Base-by-base conservation (phyloP, 306 rosid genomes). In the Rubus idaeus region DNA sequence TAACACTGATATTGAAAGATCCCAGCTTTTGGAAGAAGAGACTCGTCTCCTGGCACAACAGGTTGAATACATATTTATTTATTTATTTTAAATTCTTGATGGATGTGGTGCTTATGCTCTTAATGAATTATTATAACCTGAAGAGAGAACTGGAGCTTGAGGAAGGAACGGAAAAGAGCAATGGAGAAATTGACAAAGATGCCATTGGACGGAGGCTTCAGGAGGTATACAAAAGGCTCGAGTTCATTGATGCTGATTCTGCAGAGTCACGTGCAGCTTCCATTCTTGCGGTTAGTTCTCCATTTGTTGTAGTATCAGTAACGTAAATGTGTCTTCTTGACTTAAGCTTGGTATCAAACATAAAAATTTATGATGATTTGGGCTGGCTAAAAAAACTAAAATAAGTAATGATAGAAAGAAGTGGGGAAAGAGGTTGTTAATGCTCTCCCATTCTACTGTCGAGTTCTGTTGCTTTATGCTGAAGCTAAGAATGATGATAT, bases 231-330 rank as follows among this genome's bases (percentile, higher is more conserved):
- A 92, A 95, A 90, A 87, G 99, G 82, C 97, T 95, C 71, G 96
- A 92, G 81, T 83, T 81, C 51, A 90, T 92, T 79, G 99, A 92
- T 84, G 97, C 99, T 83, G 71, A 95, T 86, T 82, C 99, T 78
- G 97, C 98, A 7, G 99, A 90, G 85, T 75, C 97, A 76, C 97
- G 98, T 21, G 99, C 99, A 49, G 99, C 98, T 71, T 83, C 99
- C 23, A 95, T 95, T 81, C 96, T 95, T 81, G 99, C 99, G 3
- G 99, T 95, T 81, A 88, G 98, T 86, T 78, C 53, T 68, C 77
- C 70, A 50, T 81, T 75, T 53, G 58, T 83, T 77, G 58, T 62
- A 60, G 75, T 16, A 70, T 77, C 49, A 67, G 52, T 79, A 73
- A 55, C 53, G 66, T 76, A 2, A 3, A 39, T 77, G 75, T 72